A percentile compares a stretch with the other conserved stretches of the same genome.
These are phyloP conservation scores for Colletotrichum endophyticum DNA, from an alignment of 2,329 filamentous ascomycete species.

Conservation along the genomic window DNA sequence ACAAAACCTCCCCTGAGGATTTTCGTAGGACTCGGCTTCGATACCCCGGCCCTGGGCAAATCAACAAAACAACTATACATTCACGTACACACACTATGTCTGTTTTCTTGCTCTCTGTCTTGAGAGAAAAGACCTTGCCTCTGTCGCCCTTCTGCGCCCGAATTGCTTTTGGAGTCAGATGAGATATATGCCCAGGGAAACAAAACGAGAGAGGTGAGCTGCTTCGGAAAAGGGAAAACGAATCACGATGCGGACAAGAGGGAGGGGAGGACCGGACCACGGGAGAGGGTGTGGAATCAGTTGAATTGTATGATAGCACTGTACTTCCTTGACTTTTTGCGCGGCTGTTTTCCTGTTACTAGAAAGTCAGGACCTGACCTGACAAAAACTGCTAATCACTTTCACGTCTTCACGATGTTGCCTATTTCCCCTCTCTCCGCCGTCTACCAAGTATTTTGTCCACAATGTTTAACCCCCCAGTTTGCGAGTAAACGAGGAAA, in stretches of 20 bases:
- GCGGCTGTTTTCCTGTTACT: background rate
- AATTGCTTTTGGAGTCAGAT: background rate
- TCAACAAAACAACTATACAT: background rate
- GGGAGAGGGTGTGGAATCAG: background rate
- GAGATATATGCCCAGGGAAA: slow-evolving; percentile 19
- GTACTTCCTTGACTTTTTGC: background rate
- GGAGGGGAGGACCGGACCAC: background rate
- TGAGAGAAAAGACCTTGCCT: background rate
- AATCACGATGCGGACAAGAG: background rate
- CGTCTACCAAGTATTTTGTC: background rate
- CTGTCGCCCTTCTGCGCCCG: background rate
- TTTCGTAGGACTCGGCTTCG: slow-evolving; percentile 17
- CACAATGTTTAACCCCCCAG: background rate
- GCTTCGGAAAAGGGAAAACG: background rate
- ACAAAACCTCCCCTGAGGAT: background rate
- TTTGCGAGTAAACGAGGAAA: background rate
- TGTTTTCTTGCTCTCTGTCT: background rate
- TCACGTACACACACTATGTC: background rate
- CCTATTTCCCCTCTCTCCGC: background rate
- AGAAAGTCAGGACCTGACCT: background rate
- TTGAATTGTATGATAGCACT: background rate
- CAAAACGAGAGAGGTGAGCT: background rate
- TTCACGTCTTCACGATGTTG: background rate
- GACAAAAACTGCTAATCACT: background rate
- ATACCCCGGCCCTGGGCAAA: slow-evolving; percentile 18